phyloP scores from a whole-genome alignment of 139 green algal genomes.

The Auxenochlorella pyrenoidosa region DNA sequence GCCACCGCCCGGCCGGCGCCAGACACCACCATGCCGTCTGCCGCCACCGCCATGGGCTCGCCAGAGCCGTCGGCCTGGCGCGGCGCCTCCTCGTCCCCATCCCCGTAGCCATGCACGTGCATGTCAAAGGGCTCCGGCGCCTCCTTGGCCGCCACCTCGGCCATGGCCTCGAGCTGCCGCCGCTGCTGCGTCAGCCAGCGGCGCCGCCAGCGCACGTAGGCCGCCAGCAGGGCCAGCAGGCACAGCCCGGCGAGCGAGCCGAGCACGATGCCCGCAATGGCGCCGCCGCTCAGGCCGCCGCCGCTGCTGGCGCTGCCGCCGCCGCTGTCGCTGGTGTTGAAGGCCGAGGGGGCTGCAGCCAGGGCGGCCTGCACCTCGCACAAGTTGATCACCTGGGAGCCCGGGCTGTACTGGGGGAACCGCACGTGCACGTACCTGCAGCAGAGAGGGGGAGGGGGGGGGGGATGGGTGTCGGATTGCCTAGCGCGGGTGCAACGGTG shows the following conservation, averaged over 20 bases:
- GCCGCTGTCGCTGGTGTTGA: neutral
- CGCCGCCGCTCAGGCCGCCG: constrained; percentile 3
- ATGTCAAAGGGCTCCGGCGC: neutral
- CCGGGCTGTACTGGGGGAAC: neutral
- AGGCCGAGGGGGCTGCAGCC: neutral
- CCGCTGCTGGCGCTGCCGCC: neutral
- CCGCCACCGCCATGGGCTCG: neutral
- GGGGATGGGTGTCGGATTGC: neutral
- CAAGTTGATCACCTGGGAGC: neutral
- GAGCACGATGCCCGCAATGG: constrained; percentile 18
- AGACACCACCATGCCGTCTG: neutral
- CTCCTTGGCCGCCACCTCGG: neutral
- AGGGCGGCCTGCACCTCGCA: constrained; percentile 21
- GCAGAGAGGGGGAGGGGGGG: neutral
- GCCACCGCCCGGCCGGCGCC: neutral
- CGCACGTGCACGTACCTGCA: constrained; percentile 7
- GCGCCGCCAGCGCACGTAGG: constrained; percentile 15
- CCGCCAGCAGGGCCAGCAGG: neutral
- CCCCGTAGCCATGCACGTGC: neutral
- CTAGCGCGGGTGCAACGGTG: too few relatives aligned
- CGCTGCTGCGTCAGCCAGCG: constrained; percentile 18
- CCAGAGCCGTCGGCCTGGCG: neutral
- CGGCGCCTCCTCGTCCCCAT: neutral
- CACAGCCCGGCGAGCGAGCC: neutral
- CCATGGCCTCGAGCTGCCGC: neutral